phyloP scores from a whole-genome alignment of 495 filamentous ascomycete species.

The Echria macrotheca region DNA sequence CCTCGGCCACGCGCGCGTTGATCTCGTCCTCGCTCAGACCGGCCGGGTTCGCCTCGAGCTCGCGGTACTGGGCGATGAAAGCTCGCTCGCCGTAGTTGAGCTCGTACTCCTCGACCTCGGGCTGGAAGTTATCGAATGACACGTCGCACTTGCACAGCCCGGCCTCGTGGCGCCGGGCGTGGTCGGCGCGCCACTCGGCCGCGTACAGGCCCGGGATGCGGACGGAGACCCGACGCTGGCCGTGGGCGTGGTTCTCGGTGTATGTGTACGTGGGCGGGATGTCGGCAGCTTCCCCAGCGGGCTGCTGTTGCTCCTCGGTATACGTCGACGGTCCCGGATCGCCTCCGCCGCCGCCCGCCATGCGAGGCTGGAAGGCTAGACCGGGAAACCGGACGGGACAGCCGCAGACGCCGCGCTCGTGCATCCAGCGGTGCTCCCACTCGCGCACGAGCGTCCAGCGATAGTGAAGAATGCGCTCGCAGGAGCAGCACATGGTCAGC shows the following conservation, averaged over 20 bases:
- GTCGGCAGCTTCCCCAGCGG: too few relatives aligned
- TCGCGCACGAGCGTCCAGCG: constrained; percentile 36
- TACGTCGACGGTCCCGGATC: too few relatives aligned
- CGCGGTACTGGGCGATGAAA: constrained; percentile 11
- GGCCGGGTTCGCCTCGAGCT: constrained; percentile 3
- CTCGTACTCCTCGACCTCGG: constrained; percentile 11
- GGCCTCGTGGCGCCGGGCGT: constrained; percentile 27
- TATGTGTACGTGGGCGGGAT: constrained; percentile 26
- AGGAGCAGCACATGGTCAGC: constrained; percentile 33
- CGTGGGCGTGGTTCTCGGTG: constrained; percentile 15
- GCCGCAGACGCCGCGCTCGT: constrained; percentile 39
- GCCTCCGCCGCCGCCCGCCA: constrained; percentile 18
- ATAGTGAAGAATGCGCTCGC: constrained; percentile 34
- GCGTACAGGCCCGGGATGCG: constrained; percentile 33
- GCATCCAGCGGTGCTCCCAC: constrained; percentile 43
- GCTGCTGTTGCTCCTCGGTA: too few relatives aligned
- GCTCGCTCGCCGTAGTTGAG: constrained; percentile 9
- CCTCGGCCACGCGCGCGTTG: constrained; percentile 10
- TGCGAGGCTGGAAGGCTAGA: constrained; percentile 25
- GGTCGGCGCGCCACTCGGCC: constrained; percentile 38
- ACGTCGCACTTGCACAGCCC: constrained; percentile 30
- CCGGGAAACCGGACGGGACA: constrained; percentile 36
- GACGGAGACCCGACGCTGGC: constrained; percentile 19
- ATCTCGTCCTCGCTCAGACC: constrained; percentile 1
- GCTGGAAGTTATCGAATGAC: constrained; percentile 24